Evolutionary conservation across 441 rosid genomes (phyloP), one percentile per base, ranked within the genome.

Genomic region (Gossypium schwendimanii): DNA sequence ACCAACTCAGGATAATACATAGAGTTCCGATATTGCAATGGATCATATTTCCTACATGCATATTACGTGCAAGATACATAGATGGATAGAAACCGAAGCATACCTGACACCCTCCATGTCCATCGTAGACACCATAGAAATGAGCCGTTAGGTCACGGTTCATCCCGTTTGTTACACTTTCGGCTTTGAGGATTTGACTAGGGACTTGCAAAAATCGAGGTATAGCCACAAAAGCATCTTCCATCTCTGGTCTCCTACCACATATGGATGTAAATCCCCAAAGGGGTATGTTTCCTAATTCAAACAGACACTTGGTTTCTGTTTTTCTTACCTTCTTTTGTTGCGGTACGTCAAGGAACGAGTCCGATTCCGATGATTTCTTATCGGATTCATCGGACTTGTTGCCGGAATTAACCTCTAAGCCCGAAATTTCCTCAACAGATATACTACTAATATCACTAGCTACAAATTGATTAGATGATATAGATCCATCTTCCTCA

Each of bases 231-330:
- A 82, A 79, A 70, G 89, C 84, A 82, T 89, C 94, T 81, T 89
- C 94, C 94, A 89, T 89, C 79, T 89, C 94, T 5, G 90, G 88
- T 71, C 91, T 79, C 77, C 84, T 84, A 72, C 91, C 94, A 52
- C 89, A 80, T 11, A 86, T 67, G 54, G 87, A 89, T 60, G 87
- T 83, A 17, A 75, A 80, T 39, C 94, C 94, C 84, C 89, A 87
- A 31, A 83, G 82, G 55, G 90, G 85, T 18, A 82, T 73, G 45
- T 79, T 80, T 70, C 84, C 84, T 78, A 78, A 69, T 71, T 81
- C 85, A 23, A 81, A 72, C 33, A 78, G 81, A 75, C 84, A 81
- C 74, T 77, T 82, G 57, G 81, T 82, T 70, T 75, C 84, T 18
- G 79, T 76, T 69, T 80, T 79, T 60, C 81, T 70, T 21, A 79